Evolutionary conservation across 352 stramenopile species (phyloP), one percentile per base, ranked within the genome.

Genomic region (Pythium phragmitis): DNA sequence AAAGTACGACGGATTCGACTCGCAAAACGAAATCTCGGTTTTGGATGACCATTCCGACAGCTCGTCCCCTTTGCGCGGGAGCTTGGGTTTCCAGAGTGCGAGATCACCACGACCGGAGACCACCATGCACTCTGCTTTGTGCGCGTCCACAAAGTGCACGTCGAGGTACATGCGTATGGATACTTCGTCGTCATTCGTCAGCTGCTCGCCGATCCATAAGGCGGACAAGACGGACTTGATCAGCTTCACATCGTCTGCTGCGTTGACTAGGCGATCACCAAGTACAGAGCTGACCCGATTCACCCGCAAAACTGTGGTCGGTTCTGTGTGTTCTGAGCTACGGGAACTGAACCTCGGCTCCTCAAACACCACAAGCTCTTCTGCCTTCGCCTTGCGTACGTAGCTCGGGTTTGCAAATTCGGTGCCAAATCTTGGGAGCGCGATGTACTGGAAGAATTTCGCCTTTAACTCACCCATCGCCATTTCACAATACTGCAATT

Each of bases 1-100:
- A 65, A 83, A 86, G 43, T 73, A 78, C 5, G 45, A 59, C 12
- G 76, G 69, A 36, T 79, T 89, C 7, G 69, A 82, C 17, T 85
- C 65, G 28, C 77, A 85, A 55, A 89, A 89, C 34, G 63, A 68
- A 39, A 86, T 67, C 45, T 65, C 57, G 11, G 57, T 63, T 61
- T 54, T 43, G 6, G 39, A 56, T 17, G 74, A 69, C 30, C 69
- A 72, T 17, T 50, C 67, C 0, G 50, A 28, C 16, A 77, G 58
- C 14, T 65, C 61, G 12, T 61, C 45, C 16, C 59, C 67, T 23
- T 72, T 67, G 17, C 53, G 33, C 30, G 69, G 65, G 9, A 85
- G 58, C 39, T 73, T 82, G 33, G 45, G 42, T 6, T 67, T 73
- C 76, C 76, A 85, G 4, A 67, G 34, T 2, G 55, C 41, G 1